Conservation (phyloP, 1,139 yeast genomes). For the Suhomyces kunorum region DNA sequence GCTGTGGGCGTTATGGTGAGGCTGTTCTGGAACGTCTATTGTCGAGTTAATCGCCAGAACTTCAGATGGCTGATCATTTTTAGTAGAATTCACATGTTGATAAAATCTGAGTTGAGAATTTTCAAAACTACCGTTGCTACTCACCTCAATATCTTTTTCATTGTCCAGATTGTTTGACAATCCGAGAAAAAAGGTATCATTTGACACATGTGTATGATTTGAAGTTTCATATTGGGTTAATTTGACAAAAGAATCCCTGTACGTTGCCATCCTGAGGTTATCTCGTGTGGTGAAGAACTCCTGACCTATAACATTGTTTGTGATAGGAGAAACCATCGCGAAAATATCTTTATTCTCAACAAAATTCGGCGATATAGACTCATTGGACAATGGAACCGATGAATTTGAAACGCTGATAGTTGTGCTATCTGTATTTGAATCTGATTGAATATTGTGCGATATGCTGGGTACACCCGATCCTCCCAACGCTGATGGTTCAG, state of each 20-base stretch:
- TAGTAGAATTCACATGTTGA: conserved; percentile 14
- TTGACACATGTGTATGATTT: not conserved
- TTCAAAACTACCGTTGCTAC: conserved; percentile 14
- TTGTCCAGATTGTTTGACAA: conserved; percentile 7
- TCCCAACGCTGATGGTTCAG: not conserved
- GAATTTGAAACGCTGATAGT: conserved; percentile 1
- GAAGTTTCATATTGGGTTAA: conserved; percentile 11
- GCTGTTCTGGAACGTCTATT: not conserved
- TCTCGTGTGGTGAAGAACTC: conserved; percentile 21
- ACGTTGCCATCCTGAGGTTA: conserved; percentile 22
- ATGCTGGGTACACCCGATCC: not conserved
- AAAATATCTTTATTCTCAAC: conserved; percentile 16
- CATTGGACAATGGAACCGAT: conserved; percentile 1
- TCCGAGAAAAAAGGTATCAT: conserved; percentile 4
- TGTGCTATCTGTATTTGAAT: conserved; percentile 1
- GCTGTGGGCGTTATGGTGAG: not conserved
- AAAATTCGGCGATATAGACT: conserved; percentile 1
- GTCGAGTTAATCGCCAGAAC: no score
- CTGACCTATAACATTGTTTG: conserved; percentile 13
- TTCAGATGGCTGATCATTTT: conserved; percentile 3
- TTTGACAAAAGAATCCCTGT: conserved; percentile 21
- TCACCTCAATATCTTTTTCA: conserved; percentile 6
- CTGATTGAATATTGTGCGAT: not conserved
- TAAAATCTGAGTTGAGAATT: conserved; percentile 13
- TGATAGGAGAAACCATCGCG: conserved; percentile 18